phyloP scores from a whole-genome alignment of 768 basidiomycete genomes.

The Boletus insuetus region DNA sequence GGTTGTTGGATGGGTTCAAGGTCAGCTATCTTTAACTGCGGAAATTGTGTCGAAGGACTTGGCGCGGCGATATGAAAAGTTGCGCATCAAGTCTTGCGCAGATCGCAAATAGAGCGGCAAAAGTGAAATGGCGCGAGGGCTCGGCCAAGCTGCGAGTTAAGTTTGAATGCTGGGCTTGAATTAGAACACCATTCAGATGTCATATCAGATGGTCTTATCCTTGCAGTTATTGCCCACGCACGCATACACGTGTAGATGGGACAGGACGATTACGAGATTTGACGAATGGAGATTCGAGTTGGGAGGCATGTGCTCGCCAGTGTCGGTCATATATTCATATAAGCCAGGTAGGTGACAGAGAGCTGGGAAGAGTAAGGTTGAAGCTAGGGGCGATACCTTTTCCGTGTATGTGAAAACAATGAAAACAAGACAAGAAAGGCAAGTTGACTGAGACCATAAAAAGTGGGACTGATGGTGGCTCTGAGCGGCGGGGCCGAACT shows the following conservation, averaged over 20 bases:
- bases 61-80: slow-evolving; percentile 12
- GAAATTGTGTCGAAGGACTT: slow-evolving; percentile 19
- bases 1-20: not conserved
- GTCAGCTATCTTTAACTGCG: slow-evolving; percentile 19
- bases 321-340: slow-evolving; percentile 1
- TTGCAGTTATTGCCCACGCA: slow-evolving; percentile 9
- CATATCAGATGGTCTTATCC: not conserved
- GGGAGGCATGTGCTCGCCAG: slow-evolving; percentile 4
- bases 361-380: not conserved
- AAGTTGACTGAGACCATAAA: slow-evolving; percentile 2
- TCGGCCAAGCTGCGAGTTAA: slow-evolving; percentile 19
- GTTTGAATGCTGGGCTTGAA: slow-evolving; percentile 18
- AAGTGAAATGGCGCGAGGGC: not conserved
- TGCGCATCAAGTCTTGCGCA: slow-evolving; percentile 1
- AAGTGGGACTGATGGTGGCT: slow-evolving; percentile 9
- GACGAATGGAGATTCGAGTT: not conserved
- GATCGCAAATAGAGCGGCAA: slow-evolving; percentile 18
- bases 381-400: not conserved
- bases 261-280: slow-evolving; percentile 16
- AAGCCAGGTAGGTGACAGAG: not conserved
- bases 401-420: slow-evolving; percentile 1
- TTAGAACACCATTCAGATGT: slow-evolving; percentile 11
- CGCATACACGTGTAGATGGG: not conserved
- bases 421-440: slow-evolving; percentile 5
- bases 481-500: slow-evolving; percentile 7